Evolutionary conservation across 768 basidiomycete species (phyloP).

Genomic region (Mycena chlorophos): DNA sequence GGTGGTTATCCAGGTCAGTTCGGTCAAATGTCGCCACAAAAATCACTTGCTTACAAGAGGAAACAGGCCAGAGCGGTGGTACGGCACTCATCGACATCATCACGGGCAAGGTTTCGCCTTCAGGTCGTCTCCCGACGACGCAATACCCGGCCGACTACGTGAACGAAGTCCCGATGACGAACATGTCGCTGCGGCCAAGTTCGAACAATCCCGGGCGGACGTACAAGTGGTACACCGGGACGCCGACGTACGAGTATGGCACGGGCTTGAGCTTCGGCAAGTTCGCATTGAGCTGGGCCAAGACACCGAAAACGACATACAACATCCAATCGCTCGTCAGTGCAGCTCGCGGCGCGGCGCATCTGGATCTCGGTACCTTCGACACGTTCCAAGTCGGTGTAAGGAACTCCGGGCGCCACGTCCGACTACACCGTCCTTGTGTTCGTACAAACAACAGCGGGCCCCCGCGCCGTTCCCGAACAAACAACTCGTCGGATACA

Average conservation of each 20-base stretch:
- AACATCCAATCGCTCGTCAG: conserved; percentile 42
- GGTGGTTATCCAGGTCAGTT: conserved; percentile 46
- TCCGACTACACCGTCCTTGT: conserved; percentile 60
- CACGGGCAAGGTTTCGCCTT: conserved; percentile 50
- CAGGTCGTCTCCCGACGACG: conserved; percentile 54
- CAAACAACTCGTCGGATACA: conserved; percentile 52
- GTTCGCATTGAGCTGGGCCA: conserved; percentile 44
- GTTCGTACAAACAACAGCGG: conserved; percentile 48
- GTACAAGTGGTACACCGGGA: conserved; percentile 57
- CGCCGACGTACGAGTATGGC: conserved; percentile 55
- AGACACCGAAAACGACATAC: conserved; percentile 36
- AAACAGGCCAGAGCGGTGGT: conserved; percentile 50
- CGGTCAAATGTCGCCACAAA: no score
- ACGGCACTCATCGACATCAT: conserved; percentile 54
- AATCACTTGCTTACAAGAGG: background rate
- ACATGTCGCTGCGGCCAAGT: conserved; percentile 56
- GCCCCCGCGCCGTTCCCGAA: conserved; percentile 53
- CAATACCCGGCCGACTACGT: conserved; percentile 55
- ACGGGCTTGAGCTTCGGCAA: conserved; percentile 56
- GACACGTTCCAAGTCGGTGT: conserved; percentile 51
- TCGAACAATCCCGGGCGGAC: conserved; percentile 53
- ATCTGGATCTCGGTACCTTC: conserved; percentile 46
- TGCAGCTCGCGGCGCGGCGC: conserved; percentile 19
- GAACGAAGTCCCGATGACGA: conserved; percentile 53
- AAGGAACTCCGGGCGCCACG: conserved; percentile 49